phyloP scores from a whole-genome alignment of 176 grass and related monocot species.

The Dactylis glomerata region DNA sequence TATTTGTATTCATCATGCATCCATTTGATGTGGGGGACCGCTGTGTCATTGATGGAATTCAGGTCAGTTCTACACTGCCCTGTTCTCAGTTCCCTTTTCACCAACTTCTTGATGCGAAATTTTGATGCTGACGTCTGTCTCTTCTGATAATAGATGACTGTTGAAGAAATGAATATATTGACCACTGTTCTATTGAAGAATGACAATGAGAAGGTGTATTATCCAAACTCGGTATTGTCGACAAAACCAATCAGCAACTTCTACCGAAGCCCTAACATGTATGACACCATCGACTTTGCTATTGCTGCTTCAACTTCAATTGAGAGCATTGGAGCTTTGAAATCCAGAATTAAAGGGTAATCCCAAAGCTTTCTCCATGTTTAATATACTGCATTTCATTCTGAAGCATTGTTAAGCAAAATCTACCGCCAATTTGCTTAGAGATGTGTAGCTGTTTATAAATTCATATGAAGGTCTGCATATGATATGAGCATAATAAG shows the following conservation, averaged over 20 bases:
- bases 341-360: conserved; percentile 82
- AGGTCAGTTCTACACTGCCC: conserved; percentile 48
- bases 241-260: conserved; percentile 96
- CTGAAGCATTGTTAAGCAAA: neutral
- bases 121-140: conserved; percentile 2
- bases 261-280: conserved; percentile 96
- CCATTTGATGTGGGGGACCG: conserved; percentile 96
- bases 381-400: neutral
- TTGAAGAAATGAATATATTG: conserved; percentile 99
- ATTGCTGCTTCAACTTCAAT: conserved; percentile 74
- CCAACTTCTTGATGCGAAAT: neutral
- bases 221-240: conserved; percentile 84
- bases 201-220: conserved; percentile 95
- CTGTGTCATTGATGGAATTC: conserved; percentile 82
- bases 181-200: conserved; percentile 88
- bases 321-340: conserved; percentile 68
- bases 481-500: neutral
- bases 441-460: neutral
- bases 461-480: neutral
- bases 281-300: conserved; percentile 62
- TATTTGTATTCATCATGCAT: conserved; percentile 99
- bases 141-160: conserved; percentile 62
- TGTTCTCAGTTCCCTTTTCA: neutral
- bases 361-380: neutral
- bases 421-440: neutral